A percentile compares a stretch with the other conserved stretches of the same genome.
phyloP scores from a whole-genome alignment of 2,329 filamentous ascomycete species.

The Coniochaeta prunicola region DNA sequence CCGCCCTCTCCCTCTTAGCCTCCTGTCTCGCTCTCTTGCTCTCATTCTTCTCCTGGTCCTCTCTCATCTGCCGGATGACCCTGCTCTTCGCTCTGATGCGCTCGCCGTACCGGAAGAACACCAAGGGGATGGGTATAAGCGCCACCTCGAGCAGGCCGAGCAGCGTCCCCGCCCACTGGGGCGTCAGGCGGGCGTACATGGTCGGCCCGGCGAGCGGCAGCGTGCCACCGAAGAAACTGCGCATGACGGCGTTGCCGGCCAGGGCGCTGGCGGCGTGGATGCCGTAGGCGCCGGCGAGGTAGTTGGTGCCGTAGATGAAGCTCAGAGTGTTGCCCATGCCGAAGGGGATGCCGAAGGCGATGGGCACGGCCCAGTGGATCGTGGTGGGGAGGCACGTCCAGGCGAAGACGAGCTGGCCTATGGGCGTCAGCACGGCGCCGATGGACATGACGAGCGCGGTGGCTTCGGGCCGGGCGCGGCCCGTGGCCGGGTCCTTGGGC shows the following conservation, averaged over 20 bases:
- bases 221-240: slow-evolving; percentile 61
- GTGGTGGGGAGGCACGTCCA: slow-evolving; percentile 75
- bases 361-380: slow-evolving; percentile 73
- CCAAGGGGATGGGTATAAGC: slow-evolving; percentile 67
- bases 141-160: slow-evolving; percentile 61
- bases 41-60: slow-evolving; percentile 28
- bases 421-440: slow-evolving; percentile 63
- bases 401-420: slow-evolving; percentile 78
- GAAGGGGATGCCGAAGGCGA: slow-evolving; percentile 69
- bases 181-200: slow-evolving; percentile 61
- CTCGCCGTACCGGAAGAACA: slow-evolving; percentile 57
- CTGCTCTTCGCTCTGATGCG: slow-evolving; percentile 38
- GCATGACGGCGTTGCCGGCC: slow-evolving; percentile 66
- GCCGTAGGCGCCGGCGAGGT: slow-evolving; percentile 67
- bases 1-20: slow-evolving; percentile 9
- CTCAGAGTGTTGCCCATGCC: slow-evolving; percentile 66
- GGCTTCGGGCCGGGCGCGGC: slow-evolving; percentile 67
- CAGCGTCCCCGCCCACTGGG: slow-evolving; percentile 68
- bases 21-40: slow-evolving; percentile 17
- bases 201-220: slow-evolving; percentile 63
- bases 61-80: slow-evolving; percentile 33
- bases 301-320: slow-evolving; percentile 75
- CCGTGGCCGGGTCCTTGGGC: slow-evolving; percentile 66
- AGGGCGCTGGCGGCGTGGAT: slow-evolving; percentile 72
- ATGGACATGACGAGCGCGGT: slow-evolving; percentile 76